These are phyloP conservation scores for Teunomyces gatunensis DNA, from an alignment of 805 yeast species.

Conservation along the genomic window DNA sequence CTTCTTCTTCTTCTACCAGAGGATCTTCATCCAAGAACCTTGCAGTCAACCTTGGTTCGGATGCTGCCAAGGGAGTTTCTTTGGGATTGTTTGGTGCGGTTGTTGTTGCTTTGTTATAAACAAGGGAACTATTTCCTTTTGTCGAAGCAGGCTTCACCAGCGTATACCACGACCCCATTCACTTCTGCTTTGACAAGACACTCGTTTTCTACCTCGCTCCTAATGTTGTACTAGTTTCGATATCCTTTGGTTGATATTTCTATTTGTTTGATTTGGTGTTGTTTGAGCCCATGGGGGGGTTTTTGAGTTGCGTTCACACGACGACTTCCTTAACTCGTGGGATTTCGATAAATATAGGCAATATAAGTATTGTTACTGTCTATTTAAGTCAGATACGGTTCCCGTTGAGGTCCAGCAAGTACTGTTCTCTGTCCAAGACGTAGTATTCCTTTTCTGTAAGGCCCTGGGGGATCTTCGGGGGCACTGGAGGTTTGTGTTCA, in stretches of 20 bases:
- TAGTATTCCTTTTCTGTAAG: conserved; percentile 42
- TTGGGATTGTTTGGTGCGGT: conserved; percentile 27
- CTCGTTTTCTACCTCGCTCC: background rate
- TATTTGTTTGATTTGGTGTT: conserved; percentile 1
- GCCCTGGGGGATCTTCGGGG: conserved; percentile 45
- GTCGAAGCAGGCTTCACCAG: too few relatives aligned
- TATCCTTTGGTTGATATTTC: conserved; percentile 2
- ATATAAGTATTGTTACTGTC: background rate
- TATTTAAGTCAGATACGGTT: conserved; percentile 15
- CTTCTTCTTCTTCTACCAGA: conserved; percentile 18
- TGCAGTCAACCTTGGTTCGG: conserved; percentile 29
- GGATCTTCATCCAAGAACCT: conserved; percentile 29
- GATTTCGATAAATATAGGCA: background rate
- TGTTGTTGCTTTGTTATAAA: conserved; percentile 35
- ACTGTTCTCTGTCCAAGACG: conserved; percentile 39
- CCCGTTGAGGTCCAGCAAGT: conserved; percentile 38
- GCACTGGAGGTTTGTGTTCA: conserved; percentile 36
- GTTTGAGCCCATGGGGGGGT: background rate
- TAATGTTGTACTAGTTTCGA: background rate
- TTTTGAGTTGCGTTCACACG: background rate
- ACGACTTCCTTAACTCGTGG: conserved; percentile 1
- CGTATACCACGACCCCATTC: background rate
- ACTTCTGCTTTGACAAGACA: background rate
- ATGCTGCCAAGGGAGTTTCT: conserved; percentile 19
- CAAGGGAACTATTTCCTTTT: too few relatives aligned